Evolutionary conservation across 2,329 filamentous ascomycete genomes (phyloP).

Genomic region (Pyricularia pennisetigena): DNA sequence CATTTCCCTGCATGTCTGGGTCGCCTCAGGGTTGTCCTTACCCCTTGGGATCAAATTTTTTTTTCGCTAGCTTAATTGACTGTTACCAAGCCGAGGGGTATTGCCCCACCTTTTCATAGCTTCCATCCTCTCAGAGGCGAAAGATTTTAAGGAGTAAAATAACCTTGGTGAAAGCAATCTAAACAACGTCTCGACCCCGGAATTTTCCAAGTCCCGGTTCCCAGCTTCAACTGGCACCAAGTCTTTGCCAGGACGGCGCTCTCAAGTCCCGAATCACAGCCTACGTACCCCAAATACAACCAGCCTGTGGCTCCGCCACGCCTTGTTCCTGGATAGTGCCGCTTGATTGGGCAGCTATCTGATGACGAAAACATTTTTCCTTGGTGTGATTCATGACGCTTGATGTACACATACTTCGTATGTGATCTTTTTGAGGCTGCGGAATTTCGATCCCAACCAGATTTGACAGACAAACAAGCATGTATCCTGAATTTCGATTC

Average conservation of each 20-base stretch:
- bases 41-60: not conserved
- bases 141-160: not conserved
- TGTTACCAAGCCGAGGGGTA: not conserved
- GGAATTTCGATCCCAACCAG: not conserved
- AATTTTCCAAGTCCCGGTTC: not conserved
- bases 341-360: not conserved
- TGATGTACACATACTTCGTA: not conserved
- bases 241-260: conserved; percentile 1
- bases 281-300: not conserved
- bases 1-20: not conserved
- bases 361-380: not conserved
- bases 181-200: not conserved
- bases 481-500: not conserved
- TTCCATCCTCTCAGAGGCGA: not conserved
- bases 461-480: not conserved
- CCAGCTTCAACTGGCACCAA: not conserved
- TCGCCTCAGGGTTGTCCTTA: not conserved
- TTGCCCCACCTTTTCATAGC: not conserved
- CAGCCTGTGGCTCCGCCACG: not conserved
- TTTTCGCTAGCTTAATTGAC: not conserved
- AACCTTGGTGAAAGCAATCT: not conserved
- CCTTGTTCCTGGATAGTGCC: not conserved
- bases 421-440: not conserved
- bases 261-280: not conserved
- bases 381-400: not conserved